Evolutionary conservation across 1,139 yeast species (phyloP).

Genomic region (Zhuliangozyma parablackwelliae): DNA sequence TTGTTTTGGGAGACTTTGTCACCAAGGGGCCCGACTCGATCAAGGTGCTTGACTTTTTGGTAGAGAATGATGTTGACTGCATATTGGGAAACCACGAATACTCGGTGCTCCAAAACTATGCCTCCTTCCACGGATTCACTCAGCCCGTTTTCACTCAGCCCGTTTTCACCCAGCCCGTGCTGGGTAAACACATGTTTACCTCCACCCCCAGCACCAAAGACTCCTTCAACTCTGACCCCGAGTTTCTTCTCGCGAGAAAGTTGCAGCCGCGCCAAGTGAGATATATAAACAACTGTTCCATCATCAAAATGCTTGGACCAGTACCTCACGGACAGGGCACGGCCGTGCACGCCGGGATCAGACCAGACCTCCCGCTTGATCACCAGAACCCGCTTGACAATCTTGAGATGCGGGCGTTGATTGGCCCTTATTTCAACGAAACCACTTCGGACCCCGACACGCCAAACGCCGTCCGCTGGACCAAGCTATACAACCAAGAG

Average conservation of each 20-base stretch:
- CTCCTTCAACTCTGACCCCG: conserved; percentile 49
- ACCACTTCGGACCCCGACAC: conserved; percentile 50
- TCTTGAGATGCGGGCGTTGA: conserved; percentile 56
- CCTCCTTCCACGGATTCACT: conserved; percentile 50
- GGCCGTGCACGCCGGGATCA: conserved; percentile 76
- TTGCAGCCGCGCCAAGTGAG: conserved; percentile 57
- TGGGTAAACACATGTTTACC: background rate
- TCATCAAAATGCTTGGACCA: conserved; percentile 58
- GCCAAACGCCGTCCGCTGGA: conserved; percentile 58
- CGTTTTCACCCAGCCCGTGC: background rate
- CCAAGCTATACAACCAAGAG: conserved; percentile 54
- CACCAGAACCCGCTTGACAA: conserved; percentile 62
- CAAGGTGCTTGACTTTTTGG: conserved; percentile 63
- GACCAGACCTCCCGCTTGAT: conserved; percentile 54
- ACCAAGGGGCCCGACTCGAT: conserved; percentile 79
- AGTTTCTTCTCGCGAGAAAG: conserved; percentile 54
- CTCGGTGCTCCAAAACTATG: conserved; percentile 57
- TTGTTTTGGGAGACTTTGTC: conserved; percentile 79
- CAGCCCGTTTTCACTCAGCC: conserved; percentile 17
- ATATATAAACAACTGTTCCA: conserved; percentile 57
- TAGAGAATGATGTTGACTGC: conserved; percentile 59
- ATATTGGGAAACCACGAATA: conserved; percentile 88
- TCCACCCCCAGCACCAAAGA: conserved; percentile 4
- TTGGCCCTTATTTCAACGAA: conserved; percentile 52
- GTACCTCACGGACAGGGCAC: conserved; percentile 51